phyloP scores from a whole-genome alignment of 345 rosid genomes.

The Boechera stricta region DNA sequence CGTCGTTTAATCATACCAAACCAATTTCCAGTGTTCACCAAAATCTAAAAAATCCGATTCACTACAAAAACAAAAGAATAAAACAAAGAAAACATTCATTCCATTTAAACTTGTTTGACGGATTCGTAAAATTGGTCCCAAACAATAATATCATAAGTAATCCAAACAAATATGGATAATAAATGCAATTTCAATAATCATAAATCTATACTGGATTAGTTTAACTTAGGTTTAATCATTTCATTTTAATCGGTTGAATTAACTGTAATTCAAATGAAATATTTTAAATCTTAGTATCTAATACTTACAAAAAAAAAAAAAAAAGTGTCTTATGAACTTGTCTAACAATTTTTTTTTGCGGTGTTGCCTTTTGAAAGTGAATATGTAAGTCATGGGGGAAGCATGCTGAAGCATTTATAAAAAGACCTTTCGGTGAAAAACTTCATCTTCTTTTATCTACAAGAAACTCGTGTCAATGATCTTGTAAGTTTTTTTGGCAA shows the following conservation, averaged over 20 bases:
- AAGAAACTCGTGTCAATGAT: neutral
- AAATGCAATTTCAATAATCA: neutral
- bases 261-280: neutral
- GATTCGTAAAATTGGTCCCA: neutral
- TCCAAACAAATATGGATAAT: neutral
- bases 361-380: neutral
- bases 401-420: neutral
- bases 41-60: neutral
- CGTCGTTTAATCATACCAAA: too few species aligned
- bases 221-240: neutral
- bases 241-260: too few species aligned
- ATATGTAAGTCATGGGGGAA: conserved; percentile 6
- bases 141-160: neutral
- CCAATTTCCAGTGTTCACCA: neutral
- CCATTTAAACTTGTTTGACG: neutral
- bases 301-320: neutral
- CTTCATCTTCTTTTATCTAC: neutral
- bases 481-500: neutral
- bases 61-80: too few species aligned
- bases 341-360: neutral
- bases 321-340: neutral
- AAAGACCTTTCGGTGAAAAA: neutral
- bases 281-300: neutral
- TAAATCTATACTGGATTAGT: neutral
- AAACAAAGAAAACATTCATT: neutral